Evolutionary conservation across 306 rosid genomes (phyloP), one percentile per base, ranked within the genome.

Genomic region (Prinsepia uniflora): DNA sequence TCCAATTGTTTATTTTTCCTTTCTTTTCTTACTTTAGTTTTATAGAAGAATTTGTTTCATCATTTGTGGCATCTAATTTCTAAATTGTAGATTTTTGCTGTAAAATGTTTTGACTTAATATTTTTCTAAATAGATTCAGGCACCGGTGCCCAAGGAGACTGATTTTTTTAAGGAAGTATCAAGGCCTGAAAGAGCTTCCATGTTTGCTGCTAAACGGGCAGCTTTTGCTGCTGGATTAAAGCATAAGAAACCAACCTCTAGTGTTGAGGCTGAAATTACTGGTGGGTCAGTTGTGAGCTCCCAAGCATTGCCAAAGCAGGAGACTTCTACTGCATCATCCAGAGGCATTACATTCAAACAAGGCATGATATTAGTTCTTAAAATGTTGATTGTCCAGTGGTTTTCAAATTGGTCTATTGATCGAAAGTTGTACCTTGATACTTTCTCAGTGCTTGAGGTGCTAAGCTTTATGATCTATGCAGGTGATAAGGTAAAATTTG

Each of bases 401-500:
- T 6, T 70, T 19, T 56, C 55, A 15, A 57, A 9, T 24, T 47
- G 53, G 24, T 70, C 5, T 44, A 57, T 55, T 54, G 43, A 20
- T 57, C 15, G 12, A 5, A 40, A 63, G 14, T 46, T 54, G 41
- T 49, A 54, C 34, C 55, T 73, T 54, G 42, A 62, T 40, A 14
- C 54, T 30, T 18, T 40, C 39, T 52, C 57, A 42, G 45, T 44
- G 17, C 47, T 47, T 45, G 57, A 8, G 50, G 20, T 74, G 2
- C 59, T 52, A 49, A 52, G 43, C 18, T 59, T 62, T 81, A 20
- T 65, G 46, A 65, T 75, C 72, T 71, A 69, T 85, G 78, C 84
- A 95, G 99, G 99, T 73, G 99, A 91, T 78, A 82, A 91, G 63
- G 99, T 95, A 42, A 95, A 82, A 82, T 95, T 78, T 80, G 85